Evolutionary conservation across 2,329 filamentous ascomycete genomes (phyloP), one percentile per base, ranked within the genome.

Genomic region (Penicillium sp.): DNA sequence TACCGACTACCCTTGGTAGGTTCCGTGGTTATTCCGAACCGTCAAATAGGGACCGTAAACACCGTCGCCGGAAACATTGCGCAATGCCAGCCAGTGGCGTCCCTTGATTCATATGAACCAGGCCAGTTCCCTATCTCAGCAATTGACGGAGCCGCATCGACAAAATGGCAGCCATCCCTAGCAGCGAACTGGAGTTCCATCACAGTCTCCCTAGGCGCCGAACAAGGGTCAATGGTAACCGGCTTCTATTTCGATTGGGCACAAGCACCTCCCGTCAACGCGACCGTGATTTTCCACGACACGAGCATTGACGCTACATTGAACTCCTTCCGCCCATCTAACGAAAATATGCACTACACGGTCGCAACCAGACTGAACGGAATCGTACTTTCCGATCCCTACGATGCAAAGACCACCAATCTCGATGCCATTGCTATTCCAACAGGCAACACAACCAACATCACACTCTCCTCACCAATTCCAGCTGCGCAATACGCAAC

Each of bases 41-140:
- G 87, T 9, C 78, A 81, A 21, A 81, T 83, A 55, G 82, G 82
- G 58, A 74, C 81, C 22, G 77, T 78, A 14, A 74, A 79, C 31
- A 88, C 86, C 0, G 73, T 83, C 2, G 65, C 77, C 0, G 82
- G 82, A 9, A 90, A 91, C 68, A 76, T 90, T 27, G 79, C 84
- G 0, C 88, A 91, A 73, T 91, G 88, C 70, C 79, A 77, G 4
- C 79, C 84, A 1, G 81, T 82, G 0, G 70, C 69, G 16, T 84
- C 82, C 1, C 68, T 75, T 0, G 70, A 80, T 39, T 67, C 70
- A 2, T 84, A 81, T 65, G 74, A 80, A 26, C 82, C 86, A 0
- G 89, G 88, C 14, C 89, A 91, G 70, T 89, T 90, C 74, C 87
- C 88, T 1, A 77, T 88, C 52, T 80, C 82, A 0, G 86, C 86